A percentile compares a stretch with the other conserved stretches of the same genome.
phyloP scores from a whole-genome alignment of 495 filamentous ascomycete species.

The Aspergillus diversus region DNA sequence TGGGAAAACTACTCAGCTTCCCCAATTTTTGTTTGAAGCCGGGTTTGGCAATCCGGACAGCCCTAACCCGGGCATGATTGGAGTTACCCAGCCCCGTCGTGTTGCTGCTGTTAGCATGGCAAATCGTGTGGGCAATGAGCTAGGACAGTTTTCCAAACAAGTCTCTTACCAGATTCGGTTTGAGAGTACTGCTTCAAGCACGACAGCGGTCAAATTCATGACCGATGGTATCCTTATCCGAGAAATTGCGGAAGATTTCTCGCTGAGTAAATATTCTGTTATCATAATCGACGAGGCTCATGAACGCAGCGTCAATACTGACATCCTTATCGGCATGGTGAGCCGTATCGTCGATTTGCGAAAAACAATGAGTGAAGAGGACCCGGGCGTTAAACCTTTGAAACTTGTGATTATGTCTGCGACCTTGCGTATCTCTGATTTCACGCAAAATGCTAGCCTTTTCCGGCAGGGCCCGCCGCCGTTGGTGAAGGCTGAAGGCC shows the following conservation, averaged over 20 bases:
- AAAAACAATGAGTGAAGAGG: slow-evolving; percentile 63
- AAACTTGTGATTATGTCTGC: slow-evolving; percentile 99
- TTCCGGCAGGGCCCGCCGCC: slow-evolving; percentile 79
- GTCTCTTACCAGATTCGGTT: slow-evolving; percentile 97
- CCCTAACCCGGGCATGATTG: slow-evolving; percentile 87
- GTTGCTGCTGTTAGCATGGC: slow-evolving; percentile 96
- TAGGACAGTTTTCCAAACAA: slow-evolving; percentile 67
- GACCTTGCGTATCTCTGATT: slow-evolving; percentile 86
- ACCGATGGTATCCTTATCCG: slow-evolving; percentile 95
- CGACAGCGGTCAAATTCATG: slow-evolving; percentile 98
- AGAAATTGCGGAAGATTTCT: slow-evolving; percentile 88
- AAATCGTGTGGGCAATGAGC: slow-evolving; percentile 82
- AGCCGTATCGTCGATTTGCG: slow-evolving; percentile 86
- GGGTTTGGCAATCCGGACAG: slow-evolving; percentile 82
- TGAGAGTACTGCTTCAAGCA: slow-evolving; percentile 77
- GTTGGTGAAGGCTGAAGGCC: slow-evolving; percentile 88
- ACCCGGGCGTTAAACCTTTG: slow-evolving; percentile 69
- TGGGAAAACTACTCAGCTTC: slow-evolving; percentile 96
- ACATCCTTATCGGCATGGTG: slow-evolving; percentile 95
- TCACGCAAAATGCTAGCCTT: slow-evolving; percentile 78
- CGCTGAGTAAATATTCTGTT: slow-evolving; percentile 88
- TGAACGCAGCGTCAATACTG: slow-evolving; percentile 95
- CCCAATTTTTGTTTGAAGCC: slow-evolving; percentile 93
- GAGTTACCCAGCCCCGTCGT: slow-evolving; percentile 90
- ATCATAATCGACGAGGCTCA: slow-evolving; percentile 98